Evolutionary conservation across 1,284 basidiomycete genomes (phyloP), one percentile per base, ranked within the genome.

Genomic region (Porogramme epimiltina): DNA sequence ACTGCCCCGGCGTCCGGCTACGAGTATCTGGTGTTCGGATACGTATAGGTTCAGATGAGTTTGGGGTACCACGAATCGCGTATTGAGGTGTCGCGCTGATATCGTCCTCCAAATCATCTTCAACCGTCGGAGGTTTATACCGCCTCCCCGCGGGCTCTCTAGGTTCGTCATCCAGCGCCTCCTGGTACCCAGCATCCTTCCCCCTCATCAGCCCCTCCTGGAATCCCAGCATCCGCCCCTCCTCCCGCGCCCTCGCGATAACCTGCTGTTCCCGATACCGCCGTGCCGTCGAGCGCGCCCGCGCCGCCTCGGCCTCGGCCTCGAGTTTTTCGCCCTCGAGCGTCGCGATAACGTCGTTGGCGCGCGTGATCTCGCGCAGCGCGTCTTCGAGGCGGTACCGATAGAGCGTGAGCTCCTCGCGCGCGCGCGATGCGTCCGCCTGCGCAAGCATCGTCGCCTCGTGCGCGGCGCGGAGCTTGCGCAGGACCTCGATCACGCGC

Each of bases 361-460:
- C 78, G 9, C 77, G 69, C 51, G 63, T 62, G 26, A 79, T 75
- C 57, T 80, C 78, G 37, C 72, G 70, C 59, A 76, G 75, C 0
- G 78, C 78, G 52, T 73, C 69, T 13, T 79, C 76, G 15, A 79
- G 67, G 31, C 79, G 76, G 13, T 74, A 43, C 61, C 75, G 73
- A 63, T 77, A 78, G 58, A 79, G 41, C 51, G 70, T 66, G 24
- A 79, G 67, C 59, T 78, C 76, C 57, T 77, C 74, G 46, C 66
- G 63, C 16, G 73, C 67, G 20, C 73, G 68, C 15, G 70, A 61
- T 0, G 70, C 66, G 2, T 79, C 76, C 8, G 73, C 64, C 47
- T 77, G 74, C 0, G 74, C 67, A 34, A 69, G 66, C 33, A 73
- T 65, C 23, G 73, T 75, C 37, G 70, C 70, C 50, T 78, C 74